Evolutionary conservation across 441 rosid genomes (phyloP).

Genomic region (Pelargonium cotyledonis): DNA sequence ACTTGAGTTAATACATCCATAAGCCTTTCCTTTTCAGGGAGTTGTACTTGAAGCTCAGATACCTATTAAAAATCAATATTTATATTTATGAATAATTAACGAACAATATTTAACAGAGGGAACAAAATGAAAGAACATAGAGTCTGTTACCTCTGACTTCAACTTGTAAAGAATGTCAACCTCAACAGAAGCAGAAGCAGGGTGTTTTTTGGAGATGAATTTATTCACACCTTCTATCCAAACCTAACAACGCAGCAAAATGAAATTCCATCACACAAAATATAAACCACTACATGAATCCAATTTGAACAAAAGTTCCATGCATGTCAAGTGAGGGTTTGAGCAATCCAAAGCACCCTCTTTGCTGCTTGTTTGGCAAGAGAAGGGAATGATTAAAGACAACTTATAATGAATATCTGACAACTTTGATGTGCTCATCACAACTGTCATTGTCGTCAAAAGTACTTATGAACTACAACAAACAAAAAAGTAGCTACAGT

Average conservation of each 20-base stretch:
- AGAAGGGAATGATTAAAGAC: background rate
- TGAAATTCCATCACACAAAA: slow-evolving; percentile 10
- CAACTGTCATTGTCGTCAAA: background rate
- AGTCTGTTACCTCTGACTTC: slow-evolving; percentile 58
- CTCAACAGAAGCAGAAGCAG: slow-evolving; percentile 41
- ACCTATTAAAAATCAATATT: slow-evolving; percentile 37
- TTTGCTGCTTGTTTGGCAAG: background rate
- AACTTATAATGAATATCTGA: background rate
- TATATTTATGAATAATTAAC: background rate
- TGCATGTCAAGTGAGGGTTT: background rate
- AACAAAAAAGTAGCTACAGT: background rate
- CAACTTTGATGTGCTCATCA: background rate
- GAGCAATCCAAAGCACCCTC: background rate
- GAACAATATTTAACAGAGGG: background rate
- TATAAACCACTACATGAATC: slow-evolving; percentile 1
- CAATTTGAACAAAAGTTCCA: background rate
- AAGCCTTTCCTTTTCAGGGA: slow-evolving; percentile 54
- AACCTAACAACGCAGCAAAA: slow-evolving; percentile 37
- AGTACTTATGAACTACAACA: background rate
- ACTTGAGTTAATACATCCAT: slow-evolving; percentile 47
- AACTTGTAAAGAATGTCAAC: slow-evolving; percentile 62
- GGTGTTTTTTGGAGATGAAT: slow-evolving; percentile 34
- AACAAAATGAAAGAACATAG: slow-evolving; percentile 14
- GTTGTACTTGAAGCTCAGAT: slow-evolving; percentile 60
- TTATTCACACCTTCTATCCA: slow-evolving; percentile 49